Base-by-base conservation (phyloP, 2,329 filamentous ascomycete species). In the Fusarium hostae region DNA sequence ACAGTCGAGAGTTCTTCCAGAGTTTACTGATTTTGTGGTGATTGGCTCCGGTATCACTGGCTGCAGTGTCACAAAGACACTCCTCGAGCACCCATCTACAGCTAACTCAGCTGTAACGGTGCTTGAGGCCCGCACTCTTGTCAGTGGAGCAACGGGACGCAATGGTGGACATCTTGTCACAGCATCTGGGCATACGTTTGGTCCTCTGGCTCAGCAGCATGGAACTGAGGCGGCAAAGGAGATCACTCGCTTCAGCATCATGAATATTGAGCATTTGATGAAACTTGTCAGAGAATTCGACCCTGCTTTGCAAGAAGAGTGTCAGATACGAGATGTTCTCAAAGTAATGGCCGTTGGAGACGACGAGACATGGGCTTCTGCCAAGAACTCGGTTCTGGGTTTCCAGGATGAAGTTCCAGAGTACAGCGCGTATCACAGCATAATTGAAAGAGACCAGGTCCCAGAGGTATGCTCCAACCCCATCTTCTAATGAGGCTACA, bases 31-130 rank as follows among this genome's bases (percentile, higher is more conserved):
- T 48, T 71, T 73, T 28, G 76, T 56, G 8, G 67, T 80, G 18
- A 78, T 80, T 34, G 78, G 77, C 20, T 79, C 78, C 8, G 78
- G 78, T 9, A 75, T 80, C n/a, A 78, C 77, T 3, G 78, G 77
- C 2, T 78, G 74, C 32, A 77, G 77, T 54, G 70, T 75, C 11
- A 68, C 76, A 16, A 77, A 75, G 59, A 54, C 68, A 1, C 55
- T 79, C 0, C 68, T 79, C 1, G 75, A 79, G 16, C 58, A 74
- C 22, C 22, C 28, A 4, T 44, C 55, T 11, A 24, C 63, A 13
- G 37, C 28, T 3, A n/a, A 22, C 13, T 24, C 62, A 2, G 47
- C 45, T 28, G 62, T 79, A 9, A 73, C 72, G 1, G 73, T 79
- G 1, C 60, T 80, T 1, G 78, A 80, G 43, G 78, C 78, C 1